Base-by-base conservation (phyloP, 805 yeast genomes). In the Hanseniaspora mollemarum region DNA sequence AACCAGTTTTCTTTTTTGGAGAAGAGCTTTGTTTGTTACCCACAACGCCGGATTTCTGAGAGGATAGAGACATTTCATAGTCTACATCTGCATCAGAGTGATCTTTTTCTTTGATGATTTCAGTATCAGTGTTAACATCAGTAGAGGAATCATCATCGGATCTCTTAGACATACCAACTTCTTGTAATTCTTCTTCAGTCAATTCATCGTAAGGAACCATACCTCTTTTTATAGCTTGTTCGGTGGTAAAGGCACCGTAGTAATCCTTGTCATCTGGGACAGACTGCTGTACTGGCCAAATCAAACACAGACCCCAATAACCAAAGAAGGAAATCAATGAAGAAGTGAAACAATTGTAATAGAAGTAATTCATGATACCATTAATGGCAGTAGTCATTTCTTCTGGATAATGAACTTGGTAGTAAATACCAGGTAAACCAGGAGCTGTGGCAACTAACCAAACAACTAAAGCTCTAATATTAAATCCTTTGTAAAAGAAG, bases 361-460 rank as follows among this genome's bases (percentile, higher is more conserved):
- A 62, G 58, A 66, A 74, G 57, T 66, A 71, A 52, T 71, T 67
- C 7, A 62, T 60, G 15, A 68, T 63, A n/a, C 77, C 77, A n/a
- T 16, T 32, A 24, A 40, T 37, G 3, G 43, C 55, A 33, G 24
- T 22, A n/a, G 44, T 39, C 40, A 57, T 53, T 28, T 61, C 55
- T 18, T 54, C 39, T 53, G 65, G 61, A 26, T 56, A 58, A 46
- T 60, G 67, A 41, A 62, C 63, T 57, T 56, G 65, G 69, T 58
- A 67, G 55, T 63, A 67, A 55, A 60, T 65, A 32, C 80, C 80
- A 2, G 80, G 80, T 24, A 75, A 52, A 19, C 75, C 75, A 16
- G 77, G 78, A 10, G 70, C 67, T 59, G 69, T 63, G 29, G 72
- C 71, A 4, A 61, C 54, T 4, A 60, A 52, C 62, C 64, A 60